Evolutionary conservation across 495 filamentous ascomycete genomes (phyloP).

Genomic region (Hypoxylon lienhwacheense): DNA sequence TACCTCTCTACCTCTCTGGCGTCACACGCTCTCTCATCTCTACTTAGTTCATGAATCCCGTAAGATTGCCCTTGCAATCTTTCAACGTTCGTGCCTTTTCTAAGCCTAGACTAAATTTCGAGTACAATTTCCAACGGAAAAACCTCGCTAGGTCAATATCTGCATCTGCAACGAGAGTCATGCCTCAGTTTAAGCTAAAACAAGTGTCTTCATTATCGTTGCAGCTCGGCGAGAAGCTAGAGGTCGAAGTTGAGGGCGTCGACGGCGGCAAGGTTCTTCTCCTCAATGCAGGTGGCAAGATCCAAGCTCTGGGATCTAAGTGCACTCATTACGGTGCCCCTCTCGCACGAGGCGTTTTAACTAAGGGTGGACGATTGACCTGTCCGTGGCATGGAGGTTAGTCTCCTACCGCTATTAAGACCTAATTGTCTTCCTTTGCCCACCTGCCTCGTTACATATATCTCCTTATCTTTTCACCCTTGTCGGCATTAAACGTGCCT

Average conservation of each 20-base stretch:
- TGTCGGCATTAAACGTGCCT: background rate
- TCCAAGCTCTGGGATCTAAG: constrained; percentile 78
- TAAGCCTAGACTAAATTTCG: constrained; percentile 6
- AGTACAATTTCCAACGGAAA: constrained; percentile 1
- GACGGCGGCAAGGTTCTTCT: constrained; percentile 83
- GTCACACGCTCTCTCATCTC: background rate
- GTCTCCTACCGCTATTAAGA: constrained; percentile 26
- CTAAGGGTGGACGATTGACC: constrained; percentile 77
- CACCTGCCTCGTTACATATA: too few species aligned
- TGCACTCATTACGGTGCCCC: constrained; percentile 96
- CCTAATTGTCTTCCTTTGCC: background rate
- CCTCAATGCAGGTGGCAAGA: constrained; percentile 67
- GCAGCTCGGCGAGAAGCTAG: constrained; percentile 77
- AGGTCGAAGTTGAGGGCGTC: constrained; percentile 88
- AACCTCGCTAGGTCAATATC: constrained; percentile 13
- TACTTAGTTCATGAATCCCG: constrained; percentile 33
- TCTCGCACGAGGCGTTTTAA: constrained; percentile 77
- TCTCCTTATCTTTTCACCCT: background rate
- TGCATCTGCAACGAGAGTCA: constrained; percentile 39
- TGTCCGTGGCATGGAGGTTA: constrained; percentile 95
- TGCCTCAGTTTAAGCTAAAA: constrained; percentile 85
- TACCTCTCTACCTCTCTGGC: background rate
- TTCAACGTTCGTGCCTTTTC: constrained; percentile 12
- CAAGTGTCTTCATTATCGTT: constrained; percentile 71
- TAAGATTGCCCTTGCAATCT: constrained; percentile 21